phyloP scores from a whole-genome alignment of 352 stramenopile genomes.

The Phytophthora colocasiae region DNA sequence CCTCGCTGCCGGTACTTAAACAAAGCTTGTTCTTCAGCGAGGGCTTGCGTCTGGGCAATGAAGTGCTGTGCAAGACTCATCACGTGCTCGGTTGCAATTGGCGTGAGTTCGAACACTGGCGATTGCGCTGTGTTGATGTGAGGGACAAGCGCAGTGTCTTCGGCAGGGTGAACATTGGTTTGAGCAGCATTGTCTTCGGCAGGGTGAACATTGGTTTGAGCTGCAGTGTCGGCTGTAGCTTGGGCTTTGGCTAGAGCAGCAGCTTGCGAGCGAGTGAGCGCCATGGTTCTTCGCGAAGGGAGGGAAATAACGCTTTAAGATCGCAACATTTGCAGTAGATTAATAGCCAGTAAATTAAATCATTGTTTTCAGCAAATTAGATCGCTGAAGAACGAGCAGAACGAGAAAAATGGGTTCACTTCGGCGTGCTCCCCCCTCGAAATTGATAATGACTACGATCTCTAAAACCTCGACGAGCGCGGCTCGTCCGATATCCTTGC shows the following conservation, averaged over 20 bases:
- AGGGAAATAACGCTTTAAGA: not conserved
- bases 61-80: not conserved
- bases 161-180: not conserved
- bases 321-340: not conserved
- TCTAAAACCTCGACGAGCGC: constrained; percentile 6
- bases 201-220: too few species aligned
- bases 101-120: not conserved
- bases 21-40: not conserved
- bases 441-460: constrained; percentile 1
- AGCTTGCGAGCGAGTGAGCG: constrained; percentile 1
- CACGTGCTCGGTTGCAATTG: not conserved
- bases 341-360: constrained; percentile 3
- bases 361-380: constrained; percentile 2
- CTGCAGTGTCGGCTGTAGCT: not conserved
- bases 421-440: not conserved
- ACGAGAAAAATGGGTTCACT: not conserved
- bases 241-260: too few species aligned
- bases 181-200: too few species aligned
- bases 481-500: not conserved
- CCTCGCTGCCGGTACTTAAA: not conserved
- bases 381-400: constrained; percentile 7
- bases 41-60: not conserved
- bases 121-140: not conserved
- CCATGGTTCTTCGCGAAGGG: not conserved
- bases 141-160: not conserved